Conservation (phyloP, 1,139 yeast genomes). For the Pneumocystis murina region DNA sequence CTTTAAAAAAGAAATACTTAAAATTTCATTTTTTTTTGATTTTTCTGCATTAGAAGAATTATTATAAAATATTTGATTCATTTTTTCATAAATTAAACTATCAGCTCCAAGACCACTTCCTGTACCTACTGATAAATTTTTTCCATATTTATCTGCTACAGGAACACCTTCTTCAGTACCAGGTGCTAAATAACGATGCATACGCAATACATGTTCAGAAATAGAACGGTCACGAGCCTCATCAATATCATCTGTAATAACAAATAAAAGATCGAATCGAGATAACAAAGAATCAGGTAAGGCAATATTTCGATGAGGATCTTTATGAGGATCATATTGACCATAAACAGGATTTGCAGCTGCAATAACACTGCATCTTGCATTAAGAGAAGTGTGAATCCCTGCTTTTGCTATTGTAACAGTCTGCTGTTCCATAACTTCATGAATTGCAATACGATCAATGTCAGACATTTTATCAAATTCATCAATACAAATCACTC, state of each 20-base stretch:
- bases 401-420: slow-evolving; percentile 98
- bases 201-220: slow-evolving; percentile 86
- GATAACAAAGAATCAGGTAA: slow-evolving; percentile 91
- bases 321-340: slow-evolving; percentile 89
- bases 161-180: slow-evolving; percentile 94
- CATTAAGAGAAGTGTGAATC: slow-evolving; percentile 88
- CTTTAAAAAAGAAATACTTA: slow-evolving; percentile 73
- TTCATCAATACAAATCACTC: slow-evolving; percentile 95
- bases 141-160: slow-evolving; percentile 40
- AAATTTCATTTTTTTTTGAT: slow-evolving; percentile 41
- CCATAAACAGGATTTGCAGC: slow-evolving; percentile 98
- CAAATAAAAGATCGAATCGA: slow-evolving; percentile 89
- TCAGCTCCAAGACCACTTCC: slow-evolving; percentile 31
- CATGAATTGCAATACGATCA: slow-evolving; percentile 96
- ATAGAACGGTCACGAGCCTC: slow-evolving; percentile 73
- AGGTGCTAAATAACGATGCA: slow-evolving; percentile 80
- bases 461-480: slow-evolving; percentile 95
- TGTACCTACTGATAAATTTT: slow-evolving; percentile 6
- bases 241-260: slow-evolving; percentile 88
- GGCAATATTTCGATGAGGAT: slow-evolving; percentile 93
- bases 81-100: slow-evolving; percentile 61
- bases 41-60: slow-evolving; percentile 41
- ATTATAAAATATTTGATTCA: slow-evolving; percentile 67
- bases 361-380: slow-evolving; percentile 92
- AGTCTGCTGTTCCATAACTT: slow-evolving; percentile 99